These are phyloP conservation scores for Ceratocystis lukuohia DNA, from an alignment of 2,329 filamentous ascomycete genomes.

Conservation along the genomic window DNA sequence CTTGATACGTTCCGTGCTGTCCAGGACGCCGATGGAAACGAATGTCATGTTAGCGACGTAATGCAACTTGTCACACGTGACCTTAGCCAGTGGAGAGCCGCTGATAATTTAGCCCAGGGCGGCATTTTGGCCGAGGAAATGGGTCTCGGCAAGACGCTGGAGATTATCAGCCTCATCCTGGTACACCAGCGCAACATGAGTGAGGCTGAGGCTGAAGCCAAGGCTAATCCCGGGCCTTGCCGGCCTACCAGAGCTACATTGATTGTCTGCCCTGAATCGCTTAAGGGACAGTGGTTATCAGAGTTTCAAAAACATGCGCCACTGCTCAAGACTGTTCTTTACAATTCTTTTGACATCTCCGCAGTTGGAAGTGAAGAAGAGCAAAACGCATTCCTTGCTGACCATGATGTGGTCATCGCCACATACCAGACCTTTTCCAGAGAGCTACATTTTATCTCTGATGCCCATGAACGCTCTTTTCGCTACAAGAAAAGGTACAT, in stretches of 20 bases:
- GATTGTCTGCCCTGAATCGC: constrained; percentile 45
- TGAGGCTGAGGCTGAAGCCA: constrained; percentile 21
- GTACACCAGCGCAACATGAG: constrained; percentile 34
- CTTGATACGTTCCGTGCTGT: constrained; percentile 26
- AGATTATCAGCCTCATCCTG: constrained; percentile 57
- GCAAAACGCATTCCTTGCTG: constrained; percentile 33
- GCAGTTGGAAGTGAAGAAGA: constrained; percentile 26
- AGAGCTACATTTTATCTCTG: constrained; percentile 65
- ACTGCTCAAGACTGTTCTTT: constrained; percentile 40
- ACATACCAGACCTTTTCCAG: constrained; percentile 58
- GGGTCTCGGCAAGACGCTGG: constrained; percentile 70
- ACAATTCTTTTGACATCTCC: constrained; percentile 34
- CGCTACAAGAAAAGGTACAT: constrained; percentile 54
- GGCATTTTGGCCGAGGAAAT: constrained; percentile 70
- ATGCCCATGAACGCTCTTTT: constrained; percentile 54
- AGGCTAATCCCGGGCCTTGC: constrained; percentile 32
- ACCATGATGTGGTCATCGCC: constrained; percentile 47
- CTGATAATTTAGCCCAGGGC: constrained; percentile 34
- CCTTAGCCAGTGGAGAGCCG: constrained; percentile 31
- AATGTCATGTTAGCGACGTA: constrained; percentile 47
- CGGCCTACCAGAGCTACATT: constrained; percentile 42
- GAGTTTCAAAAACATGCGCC: constrained; percentile 49
- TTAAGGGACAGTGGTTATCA: constrained; percentile 47
- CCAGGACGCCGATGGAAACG: constrained; percentile 26
- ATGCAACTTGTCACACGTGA: constrained; percentile 46